Percentiles rank a stretch among this genome's conserved stretches.
These are phyloP conservation scores for Nannochloris sp. DNA, from an alignment of 139 green algal genomes.

Conservation along the genomic window DNA sequence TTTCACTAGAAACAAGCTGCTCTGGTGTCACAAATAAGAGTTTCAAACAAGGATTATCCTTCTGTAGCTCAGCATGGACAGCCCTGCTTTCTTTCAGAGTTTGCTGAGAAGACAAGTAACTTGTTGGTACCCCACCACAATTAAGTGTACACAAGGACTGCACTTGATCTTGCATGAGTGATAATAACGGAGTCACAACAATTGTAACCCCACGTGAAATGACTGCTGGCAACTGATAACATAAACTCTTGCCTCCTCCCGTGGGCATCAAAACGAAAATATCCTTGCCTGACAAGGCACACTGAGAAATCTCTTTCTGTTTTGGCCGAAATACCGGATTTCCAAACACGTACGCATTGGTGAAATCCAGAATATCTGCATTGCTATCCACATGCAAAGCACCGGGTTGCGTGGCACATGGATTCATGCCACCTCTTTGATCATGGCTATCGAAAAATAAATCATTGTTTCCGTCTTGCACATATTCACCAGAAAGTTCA, in stretches of 20 bases:
- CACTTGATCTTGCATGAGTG: conserved; percentile 89
- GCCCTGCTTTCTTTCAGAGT: conserved; percentile 29
- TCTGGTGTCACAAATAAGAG: conserved; percentile 87
- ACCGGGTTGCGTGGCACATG: not conserved
- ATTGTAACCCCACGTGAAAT: conserved; percentile 67
- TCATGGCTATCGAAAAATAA: too few relatives aligned
- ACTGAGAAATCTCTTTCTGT: conserved; percentile 59
- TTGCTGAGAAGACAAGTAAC: conserved; percentile 69
- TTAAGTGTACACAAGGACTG: conserved; percentile 33
- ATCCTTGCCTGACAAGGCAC: conserved; percentile 56
- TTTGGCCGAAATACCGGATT: conserved; percentile 42
- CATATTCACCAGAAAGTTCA: not conserved
- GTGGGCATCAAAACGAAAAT: conserved; percentile 93
- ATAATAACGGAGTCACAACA: conserved; percentile 91
- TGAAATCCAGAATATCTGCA: conserved; percentile 36
- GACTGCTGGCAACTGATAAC: conserved; percentile 71
- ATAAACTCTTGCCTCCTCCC: conserved; percentile 65
- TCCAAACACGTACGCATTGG: conserved; percentile 45
- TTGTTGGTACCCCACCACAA: conserved; percentile 59
- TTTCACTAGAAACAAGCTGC: conserved; percentile 40
- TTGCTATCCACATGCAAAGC: not conserved
- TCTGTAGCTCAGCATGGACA: conserved; percentile 62
- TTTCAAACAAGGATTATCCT: conserved; percentile 43
- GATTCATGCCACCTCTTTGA: too few relatives aligned
- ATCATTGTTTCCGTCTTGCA: too few relatives aligned